These are phyloP conservation scores for Rosa hybrid DNA, from an alignment of 331 rosid species.

Conservation along the genomic window DNA sequence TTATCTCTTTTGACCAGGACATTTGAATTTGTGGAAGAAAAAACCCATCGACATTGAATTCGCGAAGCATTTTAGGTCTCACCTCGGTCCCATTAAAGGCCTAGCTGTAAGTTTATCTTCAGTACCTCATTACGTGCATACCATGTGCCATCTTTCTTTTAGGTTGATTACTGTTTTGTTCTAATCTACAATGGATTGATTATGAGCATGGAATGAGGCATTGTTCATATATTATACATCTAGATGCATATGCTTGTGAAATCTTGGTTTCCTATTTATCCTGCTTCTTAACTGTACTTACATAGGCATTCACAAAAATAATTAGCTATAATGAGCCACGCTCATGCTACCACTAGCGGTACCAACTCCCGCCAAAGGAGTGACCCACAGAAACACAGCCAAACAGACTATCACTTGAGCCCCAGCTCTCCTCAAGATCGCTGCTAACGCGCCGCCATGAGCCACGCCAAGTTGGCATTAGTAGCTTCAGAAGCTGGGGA, in stretches of 20 bases:
- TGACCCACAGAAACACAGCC: no score
- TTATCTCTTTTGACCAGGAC: constrained; percentile 49
- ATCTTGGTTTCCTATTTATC: not conserved
- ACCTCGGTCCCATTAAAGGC: constrained; percentile 96
- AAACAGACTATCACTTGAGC: no score
- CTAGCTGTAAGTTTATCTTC: constrained; percentile 70
- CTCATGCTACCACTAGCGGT: no score
- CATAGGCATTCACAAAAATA: no score
- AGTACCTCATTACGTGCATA: constrained; percentile 15
- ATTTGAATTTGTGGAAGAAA: constrained; percentile 98
- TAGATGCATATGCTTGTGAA: constrained; percentile 1
- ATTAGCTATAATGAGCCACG: no score
- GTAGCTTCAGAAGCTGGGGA: no score
- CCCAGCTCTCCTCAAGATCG: no score
- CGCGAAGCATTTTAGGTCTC: constrained; percentile 96
- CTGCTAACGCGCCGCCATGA: no score
- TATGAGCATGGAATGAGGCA: not conserved
- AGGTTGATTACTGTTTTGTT: constrained; percentile 23
- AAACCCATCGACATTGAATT: constrained; percentile 83
- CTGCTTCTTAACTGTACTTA: not conserved
- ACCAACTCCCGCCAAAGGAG: no score
- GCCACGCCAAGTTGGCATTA: no score
- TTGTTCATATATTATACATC: constrained; percentile 9
- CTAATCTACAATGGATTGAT: not conserved
- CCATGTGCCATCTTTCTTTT: constrained; percentile 2